Conservation (phyloP, 805 yeast genomes). For the Zygosaccharomyces rouxii region DNA sequence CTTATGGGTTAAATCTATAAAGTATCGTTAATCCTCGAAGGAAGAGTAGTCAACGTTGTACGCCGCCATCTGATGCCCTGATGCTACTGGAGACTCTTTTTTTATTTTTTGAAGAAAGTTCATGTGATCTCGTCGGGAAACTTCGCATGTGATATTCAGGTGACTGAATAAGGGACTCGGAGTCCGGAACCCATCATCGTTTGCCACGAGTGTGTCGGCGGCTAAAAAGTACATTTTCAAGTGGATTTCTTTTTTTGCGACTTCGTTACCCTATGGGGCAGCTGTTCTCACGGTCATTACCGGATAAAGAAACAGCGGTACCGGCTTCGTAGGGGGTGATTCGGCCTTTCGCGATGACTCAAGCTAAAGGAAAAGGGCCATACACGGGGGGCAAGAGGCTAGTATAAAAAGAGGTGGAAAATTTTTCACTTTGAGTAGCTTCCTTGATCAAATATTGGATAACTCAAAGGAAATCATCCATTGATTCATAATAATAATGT, state of each 20-base stretch:
- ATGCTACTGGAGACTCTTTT: neutral
- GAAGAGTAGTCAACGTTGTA: neutral
- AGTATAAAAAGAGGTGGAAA: conserved; percentile 3
- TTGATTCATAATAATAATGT: neutral
- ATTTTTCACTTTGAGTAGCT: neutral
- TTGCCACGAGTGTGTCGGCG: neutral
- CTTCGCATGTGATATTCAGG: too few species aligned
- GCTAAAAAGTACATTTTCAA: neutral
- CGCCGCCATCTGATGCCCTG: neutral
- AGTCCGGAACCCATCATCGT: neutral
- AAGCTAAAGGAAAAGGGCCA: neutral
- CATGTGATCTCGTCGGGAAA: too few species aligned
- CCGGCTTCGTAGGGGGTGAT: neutral
- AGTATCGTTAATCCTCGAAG: neutral
- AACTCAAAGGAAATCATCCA: neutral
- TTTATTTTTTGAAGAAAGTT: neutral
- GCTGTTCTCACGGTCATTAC: neutral
- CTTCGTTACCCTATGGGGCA: neutral
- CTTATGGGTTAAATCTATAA: neutral
- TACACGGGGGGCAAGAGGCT: neutral
- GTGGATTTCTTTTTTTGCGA: neutral
- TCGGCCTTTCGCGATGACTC: conserved; percentile 2
- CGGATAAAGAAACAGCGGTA: conserved; percentile 1
- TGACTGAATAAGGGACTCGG: neutral
- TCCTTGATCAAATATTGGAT: neutral